A percentile compares a stretch with the other conserved stretches of the same genome.
phyloP scores from a whole-genome alignment of 169 alveolate species.

The Plasmodium ovale region DNA sequence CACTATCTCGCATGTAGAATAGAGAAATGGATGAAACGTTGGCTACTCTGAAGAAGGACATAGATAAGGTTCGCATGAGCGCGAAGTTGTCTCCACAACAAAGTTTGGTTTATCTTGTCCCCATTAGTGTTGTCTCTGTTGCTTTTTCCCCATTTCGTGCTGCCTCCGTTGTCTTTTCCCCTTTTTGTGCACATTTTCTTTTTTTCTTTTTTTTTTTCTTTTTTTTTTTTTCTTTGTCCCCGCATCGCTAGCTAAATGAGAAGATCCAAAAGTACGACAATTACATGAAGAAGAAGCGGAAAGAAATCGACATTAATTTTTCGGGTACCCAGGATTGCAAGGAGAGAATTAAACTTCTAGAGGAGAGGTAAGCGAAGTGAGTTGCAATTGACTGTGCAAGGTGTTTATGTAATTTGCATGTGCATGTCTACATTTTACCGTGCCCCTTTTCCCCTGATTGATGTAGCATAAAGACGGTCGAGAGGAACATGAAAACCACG shows the following conservation, averaged over 20 bases:
- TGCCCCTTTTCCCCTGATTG: background rate
- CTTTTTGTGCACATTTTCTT: no score
- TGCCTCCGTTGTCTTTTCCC: no score
- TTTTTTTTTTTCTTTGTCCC: no score
- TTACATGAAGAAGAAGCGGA: constrained; percentile 58
- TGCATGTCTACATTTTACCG: background rate
- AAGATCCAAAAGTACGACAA: constrained; percentile 67
- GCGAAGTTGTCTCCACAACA: no score
- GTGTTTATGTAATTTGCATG: no score
- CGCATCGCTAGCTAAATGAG: constrained; percentile 15
- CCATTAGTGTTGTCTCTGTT: no score
- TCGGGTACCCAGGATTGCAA: constrained; percentile 57
- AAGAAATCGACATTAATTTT: constrained; percentile 72
- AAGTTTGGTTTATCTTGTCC: no score
- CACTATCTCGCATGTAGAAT: constrained; percentile 9
- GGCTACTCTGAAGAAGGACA: constrained; percentile 47
- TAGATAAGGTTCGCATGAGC: constrained; percentile 35
- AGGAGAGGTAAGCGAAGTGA: constrained; percentile 26
- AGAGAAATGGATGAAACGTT: constrained; percentile 69
- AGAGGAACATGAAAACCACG: constrained; percentile 70
- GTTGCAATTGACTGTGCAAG: no score
- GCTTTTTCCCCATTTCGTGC: no score
- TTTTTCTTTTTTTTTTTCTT: no score
- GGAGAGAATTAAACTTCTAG: constrained; percentile 65
- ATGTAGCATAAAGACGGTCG: constrained; percentile 62